Evolutionary conservation across 768 basidiomycete genomes (phyloP), one percentile per base, ranked within the genome.

Genomic region (Pholiota conissans): DNA sequence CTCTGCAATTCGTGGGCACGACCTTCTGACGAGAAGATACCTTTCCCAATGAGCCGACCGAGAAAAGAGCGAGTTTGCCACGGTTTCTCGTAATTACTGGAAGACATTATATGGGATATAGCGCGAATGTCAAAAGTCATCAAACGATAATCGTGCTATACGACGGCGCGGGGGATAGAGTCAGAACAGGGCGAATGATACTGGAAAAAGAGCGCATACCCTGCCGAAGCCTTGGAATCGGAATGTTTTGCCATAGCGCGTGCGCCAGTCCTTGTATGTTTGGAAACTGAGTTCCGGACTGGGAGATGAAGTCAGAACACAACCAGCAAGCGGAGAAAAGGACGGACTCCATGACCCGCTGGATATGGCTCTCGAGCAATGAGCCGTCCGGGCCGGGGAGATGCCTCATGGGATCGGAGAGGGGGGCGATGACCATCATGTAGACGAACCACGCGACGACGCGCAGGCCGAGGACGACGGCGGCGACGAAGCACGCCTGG

Each of bases 221-320:
- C 66, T 76, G 37, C 83, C 84, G 67, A 79, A 81, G 0, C 83
- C 83, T 61, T 85, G 79, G 55, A 83, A 82, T 39, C 79, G 68
- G 57, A 83, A 81, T 1, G 81, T 84, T 59, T 77, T 76, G 10
- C 83, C 84, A 66, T 74, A 80, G 14, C 59, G 65, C 54, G 69
- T 71, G 24, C 71, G 69, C 81, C 81, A 84, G 18, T 74, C 69
- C 14, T 73, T 69, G 61, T 82, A 74, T 1, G 74, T 76, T 4
- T 68, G 63, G 7, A 74, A 65, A 58, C 76, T 79, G 26, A 72
- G 55, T 49, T 71, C 67, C 7, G 83, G 83, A 56, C 83, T 84
- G 52, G 45, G 5, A 40, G 39, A n/a, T 24, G 27, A 35, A 14
- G 37, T 26, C 30, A 32, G 30, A 58, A 14, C n/a, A n/a, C n/a